Conservation (phyloP, 108 stramenopile genomes). For the Ochromonas danica region DNA sequence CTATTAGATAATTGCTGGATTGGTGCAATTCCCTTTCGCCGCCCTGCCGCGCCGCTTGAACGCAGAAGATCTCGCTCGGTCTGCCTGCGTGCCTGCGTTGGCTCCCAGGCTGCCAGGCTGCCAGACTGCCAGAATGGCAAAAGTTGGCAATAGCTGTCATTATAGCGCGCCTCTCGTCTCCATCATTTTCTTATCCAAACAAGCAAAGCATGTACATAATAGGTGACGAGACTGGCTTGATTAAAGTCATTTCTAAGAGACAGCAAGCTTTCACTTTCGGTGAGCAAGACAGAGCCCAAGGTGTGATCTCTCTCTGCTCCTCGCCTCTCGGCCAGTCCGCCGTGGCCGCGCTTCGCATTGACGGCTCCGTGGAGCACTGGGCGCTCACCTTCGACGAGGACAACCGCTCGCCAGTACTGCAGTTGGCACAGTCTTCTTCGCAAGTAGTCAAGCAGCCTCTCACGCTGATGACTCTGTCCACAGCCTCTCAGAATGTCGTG, state of each 20-base stretch:
- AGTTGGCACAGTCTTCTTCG: slow-evolving; percentile 30
- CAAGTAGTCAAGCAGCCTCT: neutral
- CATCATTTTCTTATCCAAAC: neutral
- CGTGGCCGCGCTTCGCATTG: slow-evolving; percentile 10
- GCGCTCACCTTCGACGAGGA: slow-evolving; percentile 25
- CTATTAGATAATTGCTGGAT: too few species aligned
- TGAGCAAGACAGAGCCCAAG: slow-evolving; percentile 37
- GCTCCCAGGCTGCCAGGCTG: too few species aligned
- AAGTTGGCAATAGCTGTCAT: too few species aligned
- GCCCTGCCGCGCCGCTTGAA: too few species aligned
- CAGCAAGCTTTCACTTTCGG: too few species aligned
- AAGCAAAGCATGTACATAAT: slow-evolving; percentile 34
- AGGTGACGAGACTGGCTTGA: slow-evolving; percentile 45
- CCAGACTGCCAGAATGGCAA: too few species aligned
- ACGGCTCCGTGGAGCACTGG: slow-evolving; percentile 44
- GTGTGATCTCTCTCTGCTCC: slow-evolving; percentile 5
- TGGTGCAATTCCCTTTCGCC: too few species aligned
- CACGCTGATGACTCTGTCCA: neutral
- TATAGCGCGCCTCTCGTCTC: too few species aligned
- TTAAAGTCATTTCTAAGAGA: slow-evolving; percentile 43
- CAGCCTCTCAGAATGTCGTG: neutral
- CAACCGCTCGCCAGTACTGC: slow-evolving; percentile 25
- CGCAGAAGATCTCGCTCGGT: too few species aligned
- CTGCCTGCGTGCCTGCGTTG: too few species aligned
- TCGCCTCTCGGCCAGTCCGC: neutral